Evolutionary conservation across 441 rosid genomes (phyloP).

Genomic region (Brassica balearica): DNA sequence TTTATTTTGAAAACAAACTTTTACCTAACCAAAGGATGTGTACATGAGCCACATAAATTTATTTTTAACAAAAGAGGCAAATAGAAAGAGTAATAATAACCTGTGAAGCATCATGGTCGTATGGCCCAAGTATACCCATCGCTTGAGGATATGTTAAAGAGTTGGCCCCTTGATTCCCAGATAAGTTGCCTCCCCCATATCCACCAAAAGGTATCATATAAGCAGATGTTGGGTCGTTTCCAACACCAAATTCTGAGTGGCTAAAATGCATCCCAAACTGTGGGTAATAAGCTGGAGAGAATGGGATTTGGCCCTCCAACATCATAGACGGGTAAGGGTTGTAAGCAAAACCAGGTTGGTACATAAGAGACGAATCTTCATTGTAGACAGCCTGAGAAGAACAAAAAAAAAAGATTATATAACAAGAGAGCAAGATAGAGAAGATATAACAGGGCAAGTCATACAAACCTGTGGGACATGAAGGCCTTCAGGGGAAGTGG

Average conservation of each 20-base stretch:
- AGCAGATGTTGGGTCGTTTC: constrained; percentile 62
- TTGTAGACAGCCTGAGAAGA: constrained; percentile 61
- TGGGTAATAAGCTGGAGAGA: constrained; percentile 58
- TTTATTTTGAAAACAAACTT: neutral
- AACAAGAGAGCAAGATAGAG: neutral
- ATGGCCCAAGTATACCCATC: constrained; percentile 79
- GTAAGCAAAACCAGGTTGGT: constrained; percentile 64
- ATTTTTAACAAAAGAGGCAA: neutral
- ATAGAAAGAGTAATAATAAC: constrained; percentile 40
- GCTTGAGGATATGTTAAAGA: constrained; percentile 65
- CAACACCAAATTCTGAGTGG: constrained; percentile 55
- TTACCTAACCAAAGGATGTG: neutral
- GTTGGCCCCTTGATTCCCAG: constrained; percentile 53
- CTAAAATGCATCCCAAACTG: constrained; percentile 53
- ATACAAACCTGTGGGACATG: constrained; percentile 48
- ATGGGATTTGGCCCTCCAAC: constrained; percentile 69
- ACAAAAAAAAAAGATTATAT: neutral
- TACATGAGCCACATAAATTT: neutral
- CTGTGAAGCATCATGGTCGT: constrained; percentile 70
- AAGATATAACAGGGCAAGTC: no score
- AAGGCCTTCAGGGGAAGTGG: constrained; percentile 56
- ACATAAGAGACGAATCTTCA: constrained; percentile 62
- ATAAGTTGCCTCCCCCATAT: constrained; percentile 57
- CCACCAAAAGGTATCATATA: constrained; percentile 61
- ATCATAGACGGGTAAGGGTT: constrained; percentile 65